Percentiles rank a stretch among this genome's conserved stretches.
Conservation (phyloP, 2,329 filamentous ascomycete genomes). For the Exophiala sp. region DNA sequence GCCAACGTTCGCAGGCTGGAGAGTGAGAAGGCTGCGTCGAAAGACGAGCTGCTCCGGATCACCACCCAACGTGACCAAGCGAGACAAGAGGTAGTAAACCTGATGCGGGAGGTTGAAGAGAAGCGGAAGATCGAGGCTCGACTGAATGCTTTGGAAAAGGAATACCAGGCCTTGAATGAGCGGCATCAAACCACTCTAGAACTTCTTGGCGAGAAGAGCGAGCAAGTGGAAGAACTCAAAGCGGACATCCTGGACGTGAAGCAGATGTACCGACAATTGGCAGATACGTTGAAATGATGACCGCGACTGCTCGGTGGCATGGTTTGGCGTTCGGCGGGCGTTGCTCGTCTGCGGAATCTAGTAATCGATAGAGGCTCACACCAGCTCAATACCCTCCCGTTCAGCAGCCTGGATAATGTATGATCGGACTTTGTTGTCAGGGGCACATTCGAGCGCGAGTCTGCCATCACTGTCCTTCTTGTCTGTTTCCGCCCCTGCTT, state of each 20-base stretch:
- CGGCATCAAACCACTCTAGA: constrained; percentile 88
- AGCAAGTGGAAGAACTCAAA: constrained; percentile 82
- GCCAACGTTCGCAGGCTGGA: constrained; percentile 86
- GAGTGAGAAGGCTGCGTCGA: constrained; percentile 79
- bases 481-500: constrained; percentile 73
- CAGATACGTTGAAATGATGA: constrained; percentile 60
- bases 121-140: constrained; percentile 56
- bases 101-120: constrained; percentile 81
- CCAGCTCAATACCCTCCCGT: constrained; percentile 72
- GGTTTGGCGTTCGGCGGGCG: background rate
- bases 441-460: constrained; percentile 72
- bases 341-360: background rate
- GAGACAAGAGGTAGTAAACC: constrained; percentile 76
- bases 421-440: constrained; percentile 71
- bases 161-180: constrained; percentile 62
- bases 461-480: constrained; percentile 67
- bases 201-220: constrained; percentile 94
- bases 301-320: constrained; percentile 2
- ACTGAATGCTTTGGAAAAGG: constrained; percentile 59
- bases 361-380: constrained; percentile 3
- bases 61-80: constrained; percentile 85
- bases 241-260: constrained; percentile 90
- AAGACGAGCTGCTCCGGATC: constrained; percentile 77
- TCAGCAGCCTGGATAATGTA: constrained; percentile 76
- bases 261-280: constrained; percentile 88